Conservation (phyloP, 2,329 filamentous ascomycete species). For the Tolypocladium cylindrosporum region DNA sequence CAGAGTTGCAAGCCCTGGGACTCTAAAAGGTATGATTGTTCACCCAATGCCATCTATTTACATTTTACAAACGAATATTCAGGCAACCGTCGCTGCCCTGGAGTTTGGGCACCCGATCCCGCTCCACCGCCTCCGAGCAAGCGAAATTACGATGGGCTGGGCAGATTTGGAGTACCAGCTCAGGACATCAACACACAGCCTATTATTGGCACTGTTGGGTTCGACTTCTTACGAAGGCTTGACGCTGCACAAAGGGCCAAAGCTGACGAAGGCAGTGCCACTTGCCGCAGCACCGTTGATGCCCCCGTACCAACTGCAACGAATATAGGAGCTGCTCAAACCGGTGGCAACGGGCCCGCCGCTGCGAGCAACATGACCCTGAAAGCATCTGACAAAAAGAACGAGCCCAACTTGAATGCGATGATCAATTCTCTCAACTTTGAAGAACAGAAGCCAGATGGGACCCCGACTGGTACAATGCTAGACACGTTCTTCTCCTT, state of each 20-base stretch:
- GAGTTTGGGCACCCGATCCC: background rate
- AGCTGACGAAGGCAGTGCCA: background rate
- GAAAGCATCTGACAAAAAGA: background rate
- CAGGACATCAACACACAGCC: background rate
- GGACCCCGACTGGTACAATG: slow-evolving; percentile 2
- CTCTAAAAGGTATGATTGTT: background rate
- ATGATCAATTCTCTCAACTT: background rate
- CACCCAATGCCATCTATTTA: background rate
- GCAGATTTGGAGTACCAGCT: background rate
- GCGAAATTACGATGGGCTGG: slow-evolving; percentile 6
- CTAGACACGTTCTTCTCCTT: slow-evolving; percentile 11
- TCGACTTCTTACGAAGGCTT: slow-evolving; percentile 12
- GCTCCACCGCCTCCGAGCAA: slow-evolving; percentile 7
- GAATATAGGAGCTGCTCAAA: background rate
- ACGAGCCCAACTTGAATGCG: background rate
- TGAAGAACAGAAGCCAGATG: background rate
- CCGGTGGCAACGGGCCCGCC: background rate
- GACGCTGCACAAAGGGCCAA: background rate
- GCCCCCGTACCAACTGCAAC: background rate
- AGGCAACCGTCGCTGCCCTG: background rate
- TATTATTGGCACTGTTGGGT: slow-evolving; percentile 10
- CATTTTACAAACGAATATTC: background rate
- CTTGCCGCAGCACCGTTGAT: background rate
- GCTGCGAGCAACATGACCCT: background rate
- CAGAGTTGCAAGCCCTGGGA: no score